Evolutionary conservation across 1,284 basidiomycete species (phyloP).

Genomic region (Irpex sp.): DNA sequence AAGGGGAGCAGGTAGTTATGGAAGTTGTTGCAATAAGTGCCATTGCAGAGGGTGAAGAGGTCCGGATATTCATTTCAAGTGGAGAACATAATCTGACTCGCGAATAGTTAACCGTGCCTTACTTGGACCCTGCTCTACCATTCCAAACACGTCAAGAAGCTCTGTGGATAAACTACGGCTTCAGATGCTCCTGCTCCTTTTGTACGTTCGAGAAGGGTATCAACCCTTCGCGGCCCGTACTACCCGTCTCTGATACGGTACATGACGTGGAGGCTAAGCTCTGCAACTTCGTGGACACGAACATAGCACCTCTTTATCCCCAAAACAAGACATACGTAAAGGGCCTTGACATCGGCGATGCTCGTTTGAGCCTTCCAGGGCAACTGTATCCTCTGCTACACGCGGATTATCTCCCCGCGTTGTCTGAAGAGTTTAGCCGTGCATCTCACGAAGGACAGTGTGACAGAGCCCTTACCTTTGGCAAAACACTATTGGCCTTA

Average conservation of each 20-base stretch:
- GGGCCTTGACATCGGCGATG: background rate
- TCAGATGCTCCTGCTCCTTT: constrained; percentile 57
- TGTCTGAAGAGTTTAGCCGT: constrained; percentile 62
- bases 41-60: constrained; percentile 60
- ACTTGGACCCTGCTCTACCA: constrained; percentile 68
- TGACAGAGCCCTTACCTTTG: constrained; percentile 47
- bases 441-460: constrained; percentile 63
- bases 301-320: constrained; percentile 5
- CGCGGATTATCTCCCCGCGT: constrained; percentile 52
- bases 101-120: constrained; percentile 65
- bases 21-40: constrained; percentile 58
- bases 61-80: constrained; percentile 24
- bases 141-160: constrained; percentile 55
- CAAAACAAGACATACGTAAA: background rate
- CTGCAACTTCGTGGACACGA: constrained; percentile 30
- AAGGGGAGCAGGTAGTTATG: constrained; percentile 43
- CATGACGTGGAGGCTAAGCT: constrained; percentile 33
- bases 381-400: constrained; percentile 43
- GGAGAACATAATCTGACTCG: background rate
- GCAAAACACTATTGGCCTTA: constrained; percentile 55
- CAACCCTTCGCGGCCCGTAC: constrained; percentile 32
- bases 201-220: constrained; percentile 42
- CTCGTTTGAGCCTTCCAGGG: constrained; percentile 31
- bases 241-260: constrained; percentile 20
- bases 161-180: constrained; percentile 61